These are phyloP conservation scores for Thermoascus crustaceus DNA, from an alignment of 2,329 filamentous ascomycete species.

Conservation along the genomic window DNA sequence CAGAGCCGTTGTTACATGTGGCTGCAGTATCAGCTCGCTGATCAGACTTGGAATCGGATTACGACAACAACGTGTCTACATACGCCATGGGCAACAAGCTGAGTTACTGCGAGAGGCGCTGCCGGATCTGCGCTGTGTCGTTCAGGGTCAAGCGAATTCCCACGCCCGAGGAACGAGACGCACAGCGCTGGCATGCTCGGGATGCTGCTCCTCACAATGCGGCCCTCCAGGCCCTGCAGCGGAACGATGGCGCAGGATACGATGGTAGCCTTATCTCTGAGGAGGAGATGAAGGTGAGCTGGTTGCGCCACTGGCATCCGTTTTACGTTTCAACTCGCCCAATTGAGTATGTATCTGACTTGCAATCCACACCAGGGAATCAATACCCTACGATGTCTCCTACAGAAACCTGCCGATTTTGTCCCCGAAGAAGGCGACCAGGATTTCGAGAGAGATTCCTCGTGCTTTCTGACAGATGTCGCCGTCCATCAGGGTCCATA, in stretches of 20 bases:
- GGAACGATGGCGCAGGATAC: background rate
- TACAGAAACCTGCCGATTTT: conserved; percentile 3
- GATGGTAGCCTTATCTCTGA: background rate
- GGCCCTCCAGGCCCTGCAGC: background rate
- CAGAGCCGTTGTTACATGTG: background rate
- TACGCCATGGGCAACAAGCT: background rate
- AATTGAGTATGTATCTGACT: background rate
- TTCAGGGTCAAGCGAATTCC: background rate
- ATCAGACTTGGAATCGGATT: background rate
- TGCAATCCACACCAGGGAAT: background rate
- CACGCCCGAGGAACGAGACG: background rate
- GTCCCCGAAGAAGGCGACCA: conserved; percentile 1
- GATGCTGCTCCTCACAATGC: background rate
- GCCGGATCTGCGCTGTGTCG: background rate
- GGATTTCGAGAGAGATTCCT: conserved; percentile 4
- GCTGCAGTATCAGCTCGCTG: background rate
- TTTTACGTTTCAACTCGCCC: too few species aligned
- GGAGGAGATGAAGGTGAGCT: conserved; percentile 1
- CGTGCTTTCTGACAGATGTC: conserved; percentile 6
- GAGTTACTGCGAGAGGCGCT: background rate
- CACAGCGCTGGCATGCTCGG: background rate
- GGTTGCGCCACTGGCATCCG: background rate
- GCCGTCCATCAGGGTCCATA: conserved; percentile 1
- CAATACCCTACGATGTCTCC: conserved; percentile 3
- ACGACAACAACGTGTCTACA: too few species aligned